These are phyloP conservation scores for Colletotrichum gigasporum DNA, from an alignment of 2,329 filamentous ascomycete species.

Conservation along the genomic window DNA sequence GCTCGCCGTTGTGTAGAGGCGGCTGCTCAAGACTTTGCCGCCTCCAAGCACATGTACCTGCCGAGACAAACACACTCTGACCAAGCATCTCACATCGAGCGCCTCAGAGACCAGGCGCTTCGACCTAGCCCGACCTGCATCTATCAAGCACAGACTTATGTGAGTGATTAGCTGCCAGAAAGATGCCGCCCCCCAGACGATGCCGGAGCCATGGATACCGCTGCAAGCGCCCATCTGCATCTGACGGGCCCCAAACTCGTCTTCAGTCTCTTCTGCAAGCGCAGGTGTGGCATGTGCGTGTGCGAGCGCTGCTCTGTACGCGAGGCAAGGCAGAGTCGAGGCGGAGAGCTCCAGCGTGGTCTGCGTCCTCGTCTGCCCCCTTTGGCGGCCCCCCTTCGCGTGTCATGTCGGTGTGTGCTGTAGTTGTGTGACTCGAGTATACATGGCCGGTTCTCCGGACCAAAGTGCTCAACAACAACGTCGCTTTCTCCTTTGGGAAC, in stretches of 20 bases:
- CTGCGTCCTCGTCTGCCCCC: background rate
- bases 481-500: slow-evolving; percentile 1
- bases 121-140: slow-evolving; percentile 17
- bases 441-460: slow-evolving; percentile 21
- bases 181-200: background rate
- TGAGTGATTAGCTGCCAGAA: slow-evolving; percentile 22
- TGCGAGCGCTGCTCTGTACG: background rate
- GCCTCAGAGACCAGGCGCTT: too few species aligned
- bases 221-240: background rate
- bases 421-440: slow-evolving; percentile 12
- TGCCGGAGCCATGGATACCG: slow-evolving; percentile 14
- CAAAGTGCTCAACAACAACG: slow-evolving; percentile 22
- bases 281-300: background rate
- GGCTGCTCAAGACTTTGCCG: too few species aligned
- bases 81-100: background rate
- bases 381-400: background rate
- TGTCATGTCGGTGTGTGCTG: background rate
- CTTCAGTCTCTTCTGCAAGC: background rate
- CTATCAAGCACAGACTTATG: slow-evolving; percentile 24
- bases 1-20: too few species aligned
- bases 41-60: too few species aligned
- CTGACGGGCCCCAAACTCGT: background rate
- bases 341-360: background rate
- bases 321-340: background rate
- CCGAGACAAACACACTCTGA: too few species aligned